These are phyloP conservation scores for Ramularia collo-cygni DNA, from an alignment of 2,329 filamentous ascomycete species.

Conservation along the genomic window DNA sequence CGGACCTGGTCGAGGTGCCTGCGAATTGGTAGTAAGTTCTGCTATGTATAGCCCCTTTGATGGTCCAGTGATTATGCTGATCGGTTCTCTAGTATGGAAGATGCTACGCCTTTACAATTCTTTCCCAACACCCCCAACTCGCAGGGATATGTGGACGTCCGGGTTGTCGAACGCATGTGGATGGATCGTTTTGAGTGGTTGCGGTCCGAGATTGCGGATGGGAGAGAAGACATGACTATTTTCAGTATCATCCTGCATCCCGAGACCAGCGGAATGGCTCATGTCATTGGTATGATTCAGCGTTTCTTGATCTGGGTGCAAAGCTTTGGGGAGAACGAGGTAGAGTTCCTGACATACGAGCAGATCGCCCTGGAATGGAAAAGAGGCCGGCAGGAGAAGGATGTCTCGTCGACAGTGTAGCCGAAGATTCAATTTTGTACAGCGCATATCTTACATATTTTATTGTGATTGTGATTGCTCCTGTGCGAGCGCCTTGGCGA, in stretches of 20 bases:
- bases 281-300: slow-evolving; percentile 53
- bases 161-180: slow-evolving; percentile 55
- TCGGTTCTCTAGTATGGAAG: too few relatives aligned
- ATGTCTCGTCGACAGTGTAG: slow-evolving; percentile 40
- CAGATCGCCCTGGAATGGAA: slow-evolving; percentile 36
- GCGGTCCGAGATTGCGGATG: slow-evolving; percentile 32
- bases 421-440: too few relatives aligned
- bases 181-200: slow-evolving; percentile 53
- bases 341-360: slow-evolving; percentile 42
- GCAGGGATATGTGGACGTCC: slow-evolving; percentile 52
- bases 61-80: too few relatives aligned
- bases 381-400: slow-evolving; percentile 17
- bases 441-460: too few relatives aligned
- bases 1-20: slow-evolving; percentile 41
- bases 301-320: slow-evolving; percentile 47
- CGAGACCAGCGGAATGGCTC: slow-evolving; percentile 55
- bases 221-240: slow-evolving; percentile 32
- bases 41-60: too few relatives aligned
- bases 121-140: slow-evolving; percentile 45
- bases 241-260: slow-evolving; percentile 52
- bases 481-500: neutral
- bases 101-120: slow-evolving; percentile 45
- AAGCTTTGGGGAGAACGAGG: slow-evolving; percentile 35
- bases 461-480: neutral
- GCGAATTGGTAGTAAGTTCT: slow-evolving; percentile 48